phyloP scores from a whole-genome alignment of 2,329 filamentous ascomycete genomes.

The Nakataea oryzae region DNA sequence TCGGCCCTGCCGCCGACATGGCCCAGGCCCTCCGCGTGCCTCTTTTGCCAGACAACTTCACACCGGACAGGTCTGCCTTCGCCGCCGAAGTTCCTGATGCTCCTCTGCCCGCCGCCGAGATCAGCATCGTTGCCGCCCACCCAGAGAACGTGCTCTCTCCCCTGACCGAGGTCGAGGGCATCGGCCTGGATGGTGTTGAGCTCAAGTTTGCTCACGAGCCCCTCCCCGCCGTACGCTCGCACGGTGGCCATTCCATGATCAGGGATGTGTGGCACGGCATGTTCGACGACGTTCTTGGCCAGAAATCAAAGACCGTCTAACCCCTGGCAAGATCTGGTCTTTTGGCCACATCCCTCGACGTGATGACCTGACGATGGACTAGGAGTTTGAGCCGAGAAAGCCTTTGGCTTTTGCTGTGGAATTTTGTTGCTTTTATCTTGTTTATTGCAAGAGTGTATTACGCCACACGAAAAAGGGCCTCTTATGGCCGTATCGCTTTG shows the following conservation, averaged over 20 bases:
- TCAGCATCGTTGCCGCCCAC: conserved; percentile 45
- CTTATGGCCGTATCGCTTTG: background rate
- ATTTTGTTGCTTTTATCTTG: background rate
- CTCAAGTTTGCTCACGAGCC: conserved; percentile 39
- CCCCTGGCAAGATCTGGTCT: background rate
- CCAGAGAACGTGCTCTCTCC: conserved; percentile 41
- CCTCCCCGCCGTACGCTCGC: conserved; percentile 6
- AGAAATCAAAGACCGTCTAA: background rate
- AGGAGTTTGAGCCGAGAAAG: background rate
- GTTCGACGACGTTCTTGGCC: background rate
- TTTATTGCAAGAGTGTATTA: background rate
- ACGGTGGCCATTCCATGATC: conserved; percentile 25
- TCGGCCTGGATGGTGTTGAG: conserved; percentile 44
- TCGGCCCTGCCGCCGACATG: conserved; percentile 15
- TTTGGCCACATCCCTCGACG: background rate
- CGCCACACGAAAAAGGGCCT: background rate
- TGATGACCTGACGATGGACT: background rate
- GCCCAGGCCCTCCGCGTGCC: conserved; percentile 41
- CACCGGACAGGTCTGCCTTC: conserved; percentile 27
- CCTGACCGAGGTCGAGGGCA: conserved; percentile 47
- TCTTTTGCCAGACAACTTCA: conserved; percentile 49
- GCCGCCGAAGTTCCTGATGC: conserved; percentile 30
- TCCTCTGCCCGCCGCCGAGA: conserved; percentile 30
- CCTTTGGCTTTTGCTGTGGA: background rate
- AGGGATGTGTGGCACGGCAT: conserved; percentile 42